Evolutionary conservation across 495 filamentous ascomycete species (phyloP), one percentile per base, ranked within the genome.

Genomic region (Terfezia boudieri): DNA sequence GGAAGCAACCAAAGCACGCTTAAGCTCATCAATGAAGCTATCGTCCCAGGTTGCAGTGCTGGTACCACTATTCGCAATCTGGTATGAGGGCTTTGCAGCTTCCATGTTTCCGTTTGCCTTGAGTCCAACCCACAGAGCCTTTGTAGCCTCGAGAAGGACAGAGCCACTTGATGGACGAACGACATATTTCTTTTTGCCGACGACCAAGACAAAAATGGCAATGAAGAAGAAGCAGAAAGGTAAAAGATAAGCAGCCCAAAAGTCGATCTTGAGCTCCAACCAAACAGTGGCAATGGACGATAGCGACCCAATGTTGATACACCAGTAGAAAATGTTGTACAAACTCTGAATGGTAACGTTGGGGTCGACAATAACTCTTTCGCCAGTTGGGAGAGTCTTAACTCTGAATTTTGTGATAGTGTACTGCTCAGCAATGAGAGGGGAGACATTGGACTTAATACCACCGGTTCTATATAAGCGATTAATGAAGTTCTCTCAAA

Each of bases 391-490:
- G 12, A 71, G 63, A 2, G 66, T 73, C 9, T 70, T 66, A 12
- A 78, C 65, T 26, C 59, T 68, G 22, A 70, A 70, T 6, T 68
- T 70, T 3, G 63, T 72, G 16, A 68, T 67, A 16, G 70, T 70
- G 38, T 78, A 74, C 60, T 80, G 76, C 53, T 81, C 77, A 17
- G 75, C 74, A 55, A 74, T 65, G 32, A 79, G 65, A 2, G 79
- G 77, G n/a, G 74, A 75, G 49, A 82, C 77, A 56, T 80, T 80
- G 54, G 77, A 74, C 69, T 82, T 81, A 70, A 82, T 71, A 49
- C 70, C 71, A 50, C 73, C 74, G 36, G 68, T 69, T 46, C 71
- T 71, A n/a, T 74, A 58, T 37, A 70, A 74, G 53, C 74, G 72
- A 36, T 75, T 59, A 8, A 74, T 46, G 41, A 46, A 20, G 12